Conservation (phyloP, 306 rosid species). For the Potentilla sterilis region DNA sequence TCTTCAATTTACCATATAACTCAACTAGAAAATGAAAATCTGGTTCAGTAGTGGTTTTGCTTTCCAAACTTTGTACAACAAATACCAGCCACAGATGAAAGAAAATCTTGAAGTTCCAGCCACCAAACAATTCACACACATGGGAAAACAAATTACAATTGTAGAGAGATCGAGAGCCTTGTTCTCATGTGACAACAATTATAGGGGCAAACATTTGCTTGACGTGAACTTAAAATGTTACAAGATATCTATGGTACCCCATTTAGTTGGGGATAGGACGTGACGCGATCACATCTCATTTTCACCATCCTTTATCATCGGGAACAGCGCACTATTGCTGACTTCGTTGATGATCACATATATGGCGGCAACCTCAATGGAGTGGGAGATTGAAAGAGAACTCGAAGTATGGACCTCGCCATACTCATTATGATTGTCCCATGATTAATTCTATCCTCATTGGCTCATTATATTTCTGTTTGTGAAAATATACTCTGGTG, state of each 20-base stretch:
- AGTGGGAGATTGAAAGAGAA: neutral
- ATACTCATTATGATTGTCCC: neutral
- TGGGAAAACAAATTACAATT: no score
- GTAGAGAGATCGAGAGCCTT: neutral
- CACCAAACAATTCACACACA: neutral
- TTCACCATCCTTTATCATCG: slow-evolving; percentile 7
- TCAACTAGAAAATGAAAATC: neutral
- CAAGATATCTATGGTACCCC: neutral
- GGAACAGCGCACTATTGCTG: neutral
- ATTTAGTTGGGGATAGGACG: slow-evolving; percentile 8
- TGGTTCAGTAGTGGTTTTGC: neutral
- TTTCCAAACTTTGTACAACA: neutral
- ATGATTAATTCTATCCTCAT: neutral
- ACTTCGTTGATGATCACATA: neutral
- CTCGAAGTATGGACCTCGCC: neutral
- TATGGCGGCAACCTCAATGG: neutral
- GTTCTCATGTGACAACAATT: neutral
- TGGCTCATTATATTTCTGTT: no score
- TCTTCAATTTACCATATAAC: no score
- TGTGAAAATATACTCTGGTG: no score
- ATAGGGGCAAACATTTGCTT: neutral
- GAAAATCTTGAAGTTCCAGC: neutral
- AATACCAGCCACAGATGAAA: slow-evolving; percentile 1
- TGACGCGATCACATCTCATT: neutral
- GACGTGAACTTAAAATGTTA: neutral